Conservation (phyloP, 768 basidiomycete genomes). For the Austroboletus festivus region DNA sequence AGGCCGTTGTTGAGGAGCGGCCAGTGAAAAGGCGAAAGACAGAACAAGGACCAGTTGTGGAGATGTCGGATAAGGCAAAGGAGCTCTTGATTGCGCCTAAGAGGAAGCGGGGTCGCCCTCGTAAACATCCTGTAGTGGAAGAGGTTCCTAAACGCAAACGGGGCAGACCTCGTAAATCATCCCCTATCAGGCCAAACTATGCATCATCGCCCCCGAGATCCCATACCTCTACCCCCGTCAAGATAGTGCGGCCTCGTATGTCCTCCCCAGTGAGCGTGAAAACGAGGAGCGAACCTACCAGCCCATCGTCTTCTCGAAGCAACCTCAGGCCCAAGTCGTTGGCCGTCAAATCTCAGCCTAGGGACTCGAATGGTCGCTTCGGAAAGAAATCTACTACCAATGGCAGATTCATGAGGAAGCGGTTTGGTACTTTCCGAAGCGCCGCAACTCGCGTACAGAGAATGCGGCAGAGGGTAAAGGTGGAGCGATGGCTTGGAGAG, state of each 20-base stretch:
- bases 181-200: constrained; percentile 12
- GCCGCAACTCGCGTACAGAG: constrained; percentile 39
- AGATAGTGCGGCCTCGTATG: constrained; percentile 9
- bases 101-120: constrained; percentile 34
- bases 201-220: constrained; percentile 12
- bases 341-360: constrained; percentile 52
- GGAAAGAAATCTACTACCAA: constrained; percentile 56
- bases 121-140: constrained; percentile 32
- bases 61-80: constrained; percentile 34
- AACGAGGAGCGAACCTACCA: constrained; percentile 21
- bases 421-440: constrained; percentile 19
- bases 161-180: constrained; percentile 34
- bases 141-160: constrained; percentile 34
- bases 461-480: constrained; percentile 41
- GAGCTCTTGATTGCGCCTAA: constrained; percentile 31
- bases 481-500: constrained; percentile 36
- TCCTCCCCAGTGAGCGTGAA: constrained; percentile 21
- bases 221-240: constrained; percentile 7
- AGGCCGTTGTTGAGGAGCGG: constrained; percentile 44
- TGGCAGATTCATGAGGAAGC: constrained; percentile 41
- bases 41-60: constrained; percentile 31
- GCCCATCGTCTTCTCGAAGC: constrained; percentile 24
- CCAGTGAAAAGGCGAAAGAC: constrained; percentile 50
- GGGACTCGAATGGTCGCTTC: constrained; percentile 63
- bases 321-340: constrained; percentile 40